These are phyloP conservation scores for Myotisia sp. DNA, from an alignment of 2,329 filamentous ascomycete genomes.

Conservation along the genomic window DNA sequence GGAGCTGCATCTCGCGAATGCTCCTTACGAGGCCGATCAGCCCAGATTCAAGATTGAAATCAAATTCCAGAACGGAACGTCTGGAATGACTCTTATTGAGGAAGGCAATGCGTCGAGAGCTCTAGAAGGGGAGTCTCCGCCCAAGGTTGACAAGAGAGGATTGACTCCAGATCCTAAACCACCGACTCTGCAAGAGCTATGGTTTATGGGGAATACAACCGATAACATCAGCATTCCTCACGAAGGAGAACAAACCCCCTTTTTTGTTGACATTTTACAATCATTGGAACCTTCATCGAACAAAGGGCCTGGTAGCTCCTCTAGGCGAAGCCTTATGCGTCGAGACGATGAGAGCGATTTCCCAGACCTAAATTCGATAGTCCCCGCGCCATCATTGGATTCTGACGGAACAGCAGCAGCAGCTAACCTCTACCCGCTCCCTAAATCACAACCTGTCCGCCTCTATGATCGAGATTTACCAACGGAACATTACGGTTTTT, in stretches of 20 bases:
- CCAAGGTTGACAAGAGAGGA: constrained; percentile 6
- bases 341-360: constrained; percentile 13
- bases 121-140: constrained; percentile 15
- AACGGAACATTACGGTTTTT: constrained; percentile 87
- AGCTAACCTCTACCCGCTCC: constrained; percentile 56
- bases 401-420: constrained; percentile 58
- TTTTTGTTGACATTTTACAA: constrained; percentile 62
- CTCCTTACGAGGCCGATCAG: constrained; percentile 50
- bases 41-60: constrained; percentile 74
- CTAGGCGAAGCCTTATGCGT: constrained; percentile 3
- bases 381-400: constrained; percentile 50
- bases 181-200: constrained; percentile 50
- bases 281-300: constrained; percentile 19
- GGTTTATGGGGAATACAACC: constrained; percentile 73
- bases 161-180: constrained; percentile 35
- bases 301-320: constrained; percentile 18
- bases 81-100: no score
- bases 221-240: constrained; percentile 58
- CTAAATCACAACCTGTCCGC: constrained; percentile 59
- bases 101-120: constrained; percentile 47
- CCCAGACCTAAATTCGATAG: constrained; percentile 37
- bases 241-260: constrained; percentile 73
- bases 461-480: constrained; percentile 69
- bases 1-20: constrained; percentile 52
- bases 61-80: constrained; percentile 41